phyloP scores from a whole-genome alignment of 345 rosid genomes.

The Eucalyptus tenuipes region DNA sequence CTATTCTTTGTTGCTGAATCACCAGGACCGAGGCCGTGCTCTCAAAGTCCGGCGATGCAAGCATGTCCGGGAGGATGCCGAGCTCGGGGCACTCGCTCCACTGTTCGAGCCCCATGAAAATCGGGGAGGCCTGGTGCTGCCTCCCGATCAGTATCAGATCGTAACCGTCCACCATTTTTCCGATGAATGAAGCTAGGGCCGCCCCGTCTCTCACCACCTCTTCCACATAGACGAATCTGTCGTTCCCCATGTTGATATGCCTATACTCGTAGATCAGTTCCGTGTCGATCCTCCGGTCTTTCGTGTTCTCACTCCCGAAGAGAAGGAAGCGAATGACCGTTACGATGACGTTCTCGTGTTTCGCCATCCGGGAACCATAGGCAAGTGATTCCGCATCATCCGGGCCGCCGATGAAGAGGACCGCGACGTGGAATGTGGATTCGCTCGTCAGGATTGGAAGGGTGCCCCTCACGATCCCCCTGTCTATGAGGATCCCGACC shows the following conservation, averaged over 20 bases:
- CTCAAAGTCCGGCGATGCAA: slow-evolving; percentile 22
- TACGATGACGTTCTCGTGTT: slow-evolving; percentile 4
- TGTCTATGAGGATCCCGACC: slow-evolving; percentile 21
- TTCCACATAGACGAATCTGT: slow-evolving; percentile 13
- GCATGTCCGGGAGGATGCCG: slow-evolving; percentile 27
- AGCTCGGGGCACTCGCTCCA: slow-evolving; percentile 47
- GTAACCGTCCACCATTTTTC: background rate
- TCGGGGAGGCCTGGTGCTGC: slow-evolving; percentile 4
- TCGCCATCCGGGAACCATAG: slow-evolving; percentile 16
- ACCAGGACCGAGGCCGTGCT: slow-evolving; percentile 18
- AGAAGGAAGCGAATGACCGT: slow-evolving; percentile 22
- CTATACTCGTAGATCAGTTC: slow-evolving; percentile 7
- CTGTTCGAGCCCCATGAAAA: slow-evolving; percentile 18
- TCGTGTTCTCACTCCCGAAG: slow-evolving; percentile 16
- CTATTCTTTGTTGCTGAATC: slow-evolving; percentile 11
- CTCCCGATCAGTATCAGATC: slow-evolving; percentile 29
- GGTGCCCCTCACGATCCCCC: slow-evolving; percentile 1
- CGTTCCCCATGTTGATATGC: slow-evolving; percentile 6
- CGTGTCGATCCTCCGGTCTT: slow-evolving; percentile 13
- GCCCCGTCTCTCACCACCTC: slow-evolving; percentile 16
- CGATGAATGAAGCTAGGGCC: background rate
- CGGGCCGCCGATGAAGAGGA: slow-evolving; percentile 24
- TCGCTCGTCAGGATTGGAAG: background rate
- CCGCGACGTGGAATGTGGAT: slow-evolving; percentile 4
- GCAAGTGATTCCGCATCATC: slow-evolving; percentile 30